A percentile compares a stretch with the other conserved stretches of the same genome.
phyloP scores from a whole-genome alignment of 352 stramenopile species.

The Globisporangium nodosum region DNA sequence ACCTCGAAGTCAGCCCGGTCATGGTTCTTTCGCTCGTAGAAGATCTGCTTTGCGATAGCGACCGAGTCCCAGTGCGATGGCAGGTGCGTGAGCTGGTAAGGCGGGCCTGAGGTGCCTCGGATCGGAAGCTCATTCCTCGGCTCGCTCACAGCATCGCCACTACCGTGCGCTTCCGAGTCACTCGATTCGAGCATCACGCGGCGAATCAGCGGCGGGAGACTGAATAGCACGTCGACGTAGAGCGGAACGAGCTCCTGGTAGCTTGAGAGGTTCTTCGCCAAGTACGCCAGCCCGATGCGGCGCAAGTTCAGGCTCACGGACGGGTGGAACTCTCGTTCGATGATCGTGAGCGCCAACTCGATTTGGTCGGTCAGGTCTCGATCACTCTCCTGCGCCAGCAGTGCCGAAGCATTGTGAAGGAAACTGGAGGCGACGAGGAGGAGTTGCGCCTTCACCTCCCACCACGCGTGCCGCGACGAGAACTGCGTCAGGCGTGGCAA shows the following conservation, averaged over 20 bases:
- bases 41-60: constrained; percentile 70
- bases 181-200: constrained; percentile 25
- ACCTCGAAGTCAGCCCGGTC: constrained; percentile 27
- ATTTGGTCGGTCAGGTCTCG: constrained; percentile 62
- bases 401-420: constrained; percentile 24
- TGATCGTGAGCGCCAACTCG: constrained; percentile 57
- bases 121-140: constrained; percentile 34
- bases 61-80: constrained; percentile 52
- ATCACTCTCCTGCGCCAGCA: constrained; percentile 9
- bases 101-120: constrained; percentile 41
- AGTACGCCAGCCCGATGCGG: constrained; percentile 48
- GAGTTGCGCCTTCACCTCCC: constrained; percentile 82
- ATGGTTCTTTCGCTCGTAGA: constrained; percentile 49
- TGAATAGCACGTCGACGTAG: constrained; percentile 73
- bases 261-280: constrained; percentile 45
- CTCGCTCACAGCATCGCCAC: background rate
- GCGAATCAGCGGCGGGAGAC: constrained; percentile 36
- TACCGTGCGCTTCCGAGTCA: constrained; percentile 5
- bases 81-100: constrained; percentile 42
- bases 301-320: constrained; percentile 47
- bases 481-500: constrained; percentile 61
- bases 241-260: constrained; percentile 77
- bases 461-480: constrained; percentile 61
- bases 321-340: constrained; percentile 73
- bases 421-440: constrained; percentile 60